A percentile compares a stretch with the other conserved stretches of the same genome.
phyloP scores from a whole-genome alignment of 164 flowering plant genomes.

The Aristolochia californica region DNA sequence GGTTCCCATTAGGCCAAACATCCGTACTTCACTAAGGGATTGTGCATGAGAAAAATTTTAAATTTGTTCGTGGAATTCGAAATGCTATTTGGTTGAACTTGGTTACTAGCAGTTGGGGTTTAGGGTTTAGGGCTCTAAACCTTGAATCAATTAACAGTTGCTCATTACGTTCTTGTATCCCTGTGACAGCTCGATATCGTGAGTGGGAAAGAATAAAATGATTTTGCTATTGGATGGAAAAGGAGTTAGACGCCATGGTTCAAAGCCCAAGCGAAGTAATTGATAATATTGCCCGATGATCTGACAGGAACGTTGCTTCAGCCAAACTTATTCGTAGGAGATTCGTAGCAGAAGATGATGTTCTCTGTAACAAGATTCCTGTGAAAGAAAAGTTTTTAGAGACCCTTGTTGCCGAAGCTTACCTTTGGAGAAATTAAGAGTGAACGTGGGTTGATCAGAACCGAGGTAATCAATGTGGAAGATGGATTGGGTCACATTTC shows the following conservation, averaged over 20 bases:
- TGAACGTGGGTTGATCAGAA: slow-evolving; percentile 24
- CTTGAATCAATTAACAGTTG: no score
- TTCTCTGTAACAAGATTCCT: background rate
- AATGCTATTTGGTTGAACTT: no score
- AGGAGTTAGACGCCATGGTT: slow-evolving; percentile 9
- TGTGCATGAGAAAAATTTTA: no score
- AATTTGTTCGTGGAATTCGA: no score
- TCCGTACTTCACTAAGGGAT: no score
- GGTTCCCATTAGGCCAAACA: no score
- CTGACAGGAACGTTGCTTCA: slow-evolving; percentile 15
- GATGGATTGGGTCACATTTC: slow-evolving; percentile 16
- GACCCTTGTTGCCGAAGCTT: background rate
- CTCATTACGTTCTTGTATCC: no score
- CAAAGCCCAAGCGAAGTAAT: slow-evolving; percentile 28
- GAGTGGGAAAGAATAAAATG: background rate
- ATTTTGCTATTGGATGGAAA: slow-evolving; percentile 5
- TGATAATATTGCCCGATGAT: slow-evolving; percentile 18
- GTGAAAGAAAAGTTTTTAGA: background rate
- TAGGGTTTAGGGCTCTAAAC: no score
- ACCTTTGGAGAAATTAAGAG: slow-evolving; percentile 27
- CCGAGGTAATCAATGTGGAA: slow-evolving; percentile 25
- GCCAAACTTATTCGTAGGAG: background rate
- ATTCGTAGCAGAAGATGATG: background rate
- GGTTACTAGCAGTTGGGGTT: no score
- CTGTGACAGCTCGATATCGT: background rate